Evolutionary conservation across 2,329 filamentous ascomycete genomes (phyloP), one percentile per base, ranked within the genome.

Genomic region (Neospermospora avenae): DNA sequence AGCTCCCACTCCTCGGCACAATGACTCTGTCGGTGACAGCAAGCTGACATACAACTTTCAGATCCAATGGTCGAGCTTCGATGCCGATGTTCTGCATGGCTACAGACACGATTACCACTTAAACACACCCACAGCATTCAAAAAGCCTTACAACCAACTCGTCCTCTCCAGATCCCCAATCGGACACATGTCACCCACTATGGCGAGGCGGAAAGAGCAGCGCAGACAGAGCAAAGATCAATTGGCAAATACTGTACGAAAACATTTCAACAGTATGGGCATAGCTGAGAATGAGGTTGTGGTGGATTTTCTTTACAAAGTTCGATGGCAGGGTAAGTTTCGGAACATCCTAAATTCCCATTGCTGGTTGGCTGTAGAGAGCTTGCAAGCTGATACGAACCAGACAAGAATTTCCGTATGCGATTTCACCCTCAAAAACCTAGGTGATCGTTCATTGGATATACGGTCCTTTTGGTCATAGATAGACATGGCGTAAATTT

Each of bases 231-330:
- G 82, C 69, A 89, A 89, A 71, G 86, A 91, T 39, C 83, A 89
- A 65, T 78, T 96, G 57, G 88, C 88, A 8, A 80, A 85, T 65
- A 81, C 84, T 1, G 88, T 93, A 52, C 81, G 90, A 65, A 93
- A 91, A 73, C 89, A 95, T 75, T 95, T 95, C 77, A 95, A 95
- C 71, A 85, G 84, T 35, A 80, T 90, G 65, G 88, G 88, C 16
- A 84, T 93, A 42, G 87, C 86, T 65, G 91, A 96, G 77, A 91
- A 87, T 71, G 90, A 95, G 68, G 87, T 92, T 65, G 88, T 95
- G 59, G 88, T 93, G 59, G 88, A 72, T 39, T 73, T 73, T 52
- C 55, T 74, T 52, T 74, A 74, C 60, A 74, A 74, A 57, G 71
- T 73, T 22, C 71, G 69, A 39, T 71, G 68, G 65, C 72, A 74